Conservation (phyloP, 257 asterid genomes). For the Solanum tarapatanum region DNA sequence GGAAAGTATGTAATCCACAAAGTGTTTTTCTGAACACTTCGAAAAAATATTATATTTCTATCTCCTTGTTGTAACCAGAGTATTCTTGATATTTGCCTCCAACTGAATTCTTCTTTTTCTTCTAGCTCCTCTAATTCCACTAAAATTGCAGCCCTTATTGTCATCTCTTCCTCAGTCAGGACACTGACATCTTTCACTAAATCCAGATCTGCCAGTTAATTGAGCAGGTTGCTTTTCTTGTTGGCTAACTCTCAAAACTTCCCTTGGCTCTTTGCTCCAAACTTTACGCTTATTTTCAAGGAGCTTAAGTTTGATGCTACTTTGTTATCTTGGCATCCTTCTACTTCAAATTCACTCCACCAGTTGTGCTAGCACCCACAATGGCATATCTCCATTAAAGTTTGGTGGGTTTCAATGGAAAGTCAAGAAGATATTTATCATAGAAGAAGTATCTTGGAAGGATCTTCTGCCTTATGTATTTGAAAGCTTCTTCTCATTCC, state of each 20-base stretch:
- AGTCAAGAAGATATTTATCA: too few relatives aligned
- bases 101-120: background rate
- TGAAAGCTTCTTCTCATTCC: background rate
- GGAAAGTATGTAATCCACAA: background rate
- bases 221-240: background rate
- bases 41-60: background rate
- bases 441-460: background rate
- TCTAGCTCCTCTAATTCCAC: background rate
- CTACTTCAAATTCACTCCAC: background rate
- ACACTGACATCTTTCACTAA: background rate
- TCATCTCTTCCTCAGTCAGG: background rate
- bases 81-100: background rate
- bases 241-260: background rate
- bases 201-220: background rate
- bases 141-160: background rate
- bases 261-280: background rate
- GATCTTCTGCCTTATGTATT: background rate
- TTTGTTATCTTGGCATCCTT: background rate
- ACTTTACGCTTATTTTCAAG: background rate
- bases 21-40: background rate
- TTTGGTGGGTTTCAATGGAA: too few relatives aligned
- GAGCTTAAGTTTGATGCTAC: background rate
- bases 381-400: too few relatives aligned
- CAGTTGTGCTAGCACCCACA: background rate
- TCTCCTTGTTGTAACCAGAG: background rate